Conservation (phyloP, 805 yeast species). For the Starmera caribaea region DNA sequence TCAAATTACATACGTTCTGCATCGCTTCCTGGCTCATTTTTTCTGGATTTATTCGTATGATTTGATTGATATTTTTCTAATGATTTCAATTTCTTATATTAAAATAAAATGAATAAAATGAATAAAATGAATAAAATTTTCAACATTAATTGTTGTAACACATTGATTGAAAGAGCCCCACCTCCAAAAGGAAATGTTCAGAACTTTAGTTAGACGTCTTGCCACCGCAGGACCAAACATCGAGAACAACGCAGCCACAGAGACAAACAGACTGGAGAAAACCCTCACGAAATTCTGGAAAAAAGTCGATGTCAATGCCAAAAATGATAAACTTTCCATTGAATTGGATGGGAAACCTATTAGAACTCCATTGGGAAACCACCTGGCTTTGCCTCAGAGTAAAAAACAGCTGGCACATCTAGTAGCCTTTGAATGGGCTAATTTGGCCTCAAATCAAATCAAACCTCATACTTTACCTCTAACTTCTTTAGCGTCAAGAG, state of each 20-base stretch:
- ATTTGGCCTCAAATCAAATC: slow-evolving; percentile 53
- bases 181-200: too few species aligned
- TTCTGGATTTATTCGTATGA: neutral
- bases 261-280: slow-evolving; percentile 60
- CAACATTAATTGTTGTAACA: neutral
- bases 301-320: slow-evolving; percentile 38
- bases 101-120: too few species aligned
- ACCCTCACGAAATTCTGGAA: slow-evolving; percentile 78
- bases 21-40: neutral
- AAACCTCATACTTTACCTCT: slow-evolving; percentile 77
- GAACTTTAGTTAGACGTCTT: neutral
- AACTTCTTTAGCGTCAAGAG: slow-evolving; percentile 80
- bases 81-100: too few species aligned
- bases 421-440: slow-evolving; percentile 82
- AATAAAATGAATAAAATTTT: too few species aligned
- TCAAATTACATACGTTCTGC: neutral
- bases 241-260: slow-evolving; percentile 46
- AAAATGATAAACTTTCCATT: slow-evolving; percentile 33
- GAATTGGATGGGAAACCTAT: slow-evolving; percentile 68
- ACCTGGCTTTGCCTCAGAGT: slow-evolving; percentile 49
- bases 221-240: slow-evolving; percentile 22
- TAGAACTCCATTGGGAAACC: slow-evolving; percentile 76
- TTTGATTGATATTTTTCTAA: too few species aligned
- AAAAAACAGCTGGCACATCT: slow-evolving; percentile 61
- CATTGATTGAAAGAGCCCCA: too few species aligned